These are phyloP conservation scores for Dipodascus geniculatus DNA, from an alignment of 805 yeast genomes.

Conservation along the genomic window DNA sequence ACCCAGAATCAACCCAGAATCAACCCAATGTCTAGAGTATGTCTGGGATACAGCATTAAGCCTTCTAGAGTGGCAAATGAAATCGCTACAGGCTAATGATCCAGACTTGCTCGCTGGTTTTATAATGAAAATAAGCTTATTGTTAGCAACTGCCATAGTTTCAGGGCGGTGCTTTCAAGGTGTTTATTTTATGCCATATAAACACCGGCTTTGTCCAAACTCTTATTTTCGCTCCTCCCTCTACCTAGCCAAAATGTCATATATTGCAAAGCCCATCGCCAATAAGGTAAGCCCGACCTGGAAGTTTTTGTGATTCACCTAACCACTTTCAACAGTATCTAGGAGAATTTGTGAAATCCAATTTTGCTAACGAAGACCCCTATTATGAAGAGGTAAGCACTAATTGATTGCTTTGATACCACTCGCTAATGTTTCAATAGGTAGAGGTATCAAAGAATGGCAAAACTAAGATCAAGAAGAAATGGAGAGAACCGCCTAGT, in stretches of 20 bases:
- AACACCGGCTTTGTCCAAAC: background rate
- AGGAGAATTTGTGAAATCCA: background rate
- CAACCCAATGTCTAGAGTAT: background rate
- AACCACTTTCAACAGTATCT: background rate
- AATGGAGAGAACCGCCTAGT: constrained; percentile 35
- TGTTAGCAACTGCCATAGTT: background rate
- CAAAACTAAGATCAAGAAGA: constrained; percentile 10
- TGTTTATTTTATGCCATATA: background rate
- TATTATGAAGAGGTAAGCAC: background rate
- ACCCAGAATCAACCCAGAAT: no score
- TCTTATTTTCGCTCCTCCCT: background rate
- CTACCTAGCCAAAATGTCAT: background rate
- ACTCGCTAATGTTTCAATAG: background rate
- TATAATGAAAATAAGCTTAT: background rate
- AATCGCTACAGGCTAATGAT: background rate
- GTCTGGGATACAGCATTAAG: no score
- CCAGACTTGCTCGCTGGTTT: background rate
- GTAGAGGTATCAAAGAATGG: constrained; percentile 4
- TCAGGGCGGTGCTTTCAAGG: background rate
- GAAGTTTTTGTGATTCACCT: background rate
- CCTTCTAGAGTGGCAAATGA: background rate
- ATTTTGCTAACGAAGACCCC: constrained; percentile 2
- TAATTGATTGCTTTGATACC: background rate
- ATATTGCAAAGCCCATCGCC: background rate
- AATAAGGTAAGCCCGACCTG: background rate